These are phyloP conservation scores for Eucommia ulmoides DNA, from an alignment of 257 asterid species.

Conservation along the genomic window DNA sequence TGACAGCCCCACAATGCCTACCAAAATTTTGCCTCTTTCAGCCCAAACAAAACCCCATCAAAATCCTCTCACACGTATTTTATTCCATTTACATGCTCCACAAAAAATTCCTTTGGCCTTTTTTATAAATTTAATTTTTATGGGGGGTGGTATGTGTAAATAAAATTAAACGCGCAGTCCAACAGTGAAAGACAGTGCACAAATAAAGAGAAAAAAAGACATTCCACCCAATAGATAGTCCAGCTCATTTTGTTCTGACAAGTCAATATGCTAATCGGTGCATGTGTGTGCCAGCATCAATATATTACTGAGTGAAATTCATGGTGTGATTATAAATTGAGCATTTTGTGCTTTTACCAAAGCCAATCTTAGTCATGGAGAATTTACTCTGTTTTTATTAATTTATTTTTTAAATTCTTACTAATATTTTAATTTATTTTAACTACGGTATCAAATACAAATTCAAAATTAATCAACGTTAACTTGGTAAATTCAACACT, in stretches of 20 bases:
- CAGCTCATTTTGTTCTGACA: background rate
- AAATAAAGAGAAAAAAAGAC: background rate
- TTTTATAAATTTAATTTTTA: too few species aligned
- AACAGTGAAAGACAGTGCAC: background rate
- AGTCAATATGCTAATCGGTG: background rate
- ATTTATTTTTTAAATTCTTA: too few species aligned
- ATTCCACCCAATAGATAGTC: background rate
- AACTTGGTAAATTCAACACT: too few species aligned
- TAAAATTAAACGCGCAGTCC: background rate
- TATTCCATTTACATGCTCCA: too few species aligned
- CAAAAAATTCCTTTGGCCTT: background rate
- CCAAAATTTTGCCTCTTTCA: conserved; percentile 20
- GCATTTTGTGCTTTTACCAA: too few species aligned
- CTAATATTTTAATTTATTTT: too few species aligned
- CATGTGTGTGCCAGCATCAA: background rate
- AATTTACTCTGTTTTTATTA: too few species aligned
- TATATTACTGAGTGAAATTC: too few species aligned
- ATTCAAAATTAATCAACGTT: too few species aligned
- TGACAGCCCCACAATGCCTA: conserved; percentile 27
- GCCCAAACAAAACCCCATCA: conserved; percentile 29
- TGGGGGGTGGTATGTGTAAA: conserved; percentile 6
- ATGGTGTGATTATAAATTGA: too few species aligned
- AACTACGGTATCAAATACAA: too few species aligned
- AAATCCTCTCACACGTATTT: conserved; percentile 15
- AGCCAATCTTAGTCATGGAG: too few species aligned